A percentile compares a stretch with the other conserved stretches of the same genome.
Evolutionary conservation across 805 yeast genomes (phyloP).

Genomic region (Wickerhamiella domercqiae): DNA sequence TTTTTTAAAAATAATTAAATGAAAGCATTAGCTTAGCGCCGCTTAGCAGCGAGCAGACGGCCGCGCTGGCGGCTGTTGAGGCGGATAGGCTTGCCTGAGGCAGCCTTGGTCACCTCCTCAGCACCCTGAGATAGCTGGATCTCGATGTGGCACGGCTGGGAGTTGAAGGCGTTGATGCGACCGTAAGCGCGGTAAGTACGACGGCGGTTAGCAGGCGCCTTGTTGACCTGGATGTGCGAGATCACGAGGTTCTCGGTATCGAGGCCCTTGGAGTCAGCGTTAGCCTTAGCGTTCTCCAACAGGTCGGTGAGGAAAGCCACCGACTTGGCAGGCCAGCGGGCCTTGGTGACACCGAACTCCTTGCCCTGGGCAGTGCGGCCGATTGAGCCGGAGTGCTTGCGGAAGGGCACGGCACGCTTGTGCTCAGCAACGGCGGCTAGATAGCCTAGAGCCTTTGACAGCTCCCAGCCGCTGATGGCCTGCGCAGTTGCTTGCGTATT

Average conservation of each 20-base stretch:
- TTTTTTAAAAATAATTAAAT: too few species aligned
- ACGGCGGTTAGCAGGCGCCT: slow-evolving; percentile 99
- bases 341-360: slow-evolving; percentile 99
- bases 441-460: slow-evolving; percentile 90
- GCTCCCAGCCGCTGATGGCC: slow-evolving; percentile 97
- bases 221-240: slow-evolving; percentile 99
- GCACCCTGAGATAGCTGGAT: slow-evolving; percentile 88
- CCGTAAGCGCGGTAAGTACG: slow-evolving; percentile 99
- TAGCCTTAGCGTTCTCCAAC: slow-evolving; percentile 94
- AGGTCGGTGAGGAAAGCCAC: slow-evolving; percentile 90
- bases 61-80: slow-evolving; percentile 85
- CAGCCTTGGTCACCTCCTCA: slow-evolving; percentile 86
- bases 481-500: slow-evolving; percentile 99
- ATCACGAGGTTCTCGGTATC: slow-evolving; percentile 86
- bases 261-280: slow-evolving; percentile 98
- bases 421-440: slow-evolving; percentile 92
- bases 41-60: slow-evolving; percentile 77
- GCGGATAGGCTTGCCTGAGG: slow-evolving; percentile 47
- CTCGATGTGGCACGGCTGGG: slow-evolving; percentile 98
- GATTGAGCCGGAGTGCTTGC: slow-evolving; percentile 90
- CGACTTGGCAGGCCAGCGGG: slow-evolving; percentile 99
- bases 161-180: slow-evolving; percentile 98
- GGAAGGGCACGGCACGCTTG: slow-evolving; percentile 99
- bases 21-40: slow-evolving; percentile 30
- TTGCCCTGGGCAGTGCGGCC: slow-evolving; percentile 99